phyloP scores from a whole-genome alignment of 805 yeast species.

The Ogataea nonfermentans region DNA sequence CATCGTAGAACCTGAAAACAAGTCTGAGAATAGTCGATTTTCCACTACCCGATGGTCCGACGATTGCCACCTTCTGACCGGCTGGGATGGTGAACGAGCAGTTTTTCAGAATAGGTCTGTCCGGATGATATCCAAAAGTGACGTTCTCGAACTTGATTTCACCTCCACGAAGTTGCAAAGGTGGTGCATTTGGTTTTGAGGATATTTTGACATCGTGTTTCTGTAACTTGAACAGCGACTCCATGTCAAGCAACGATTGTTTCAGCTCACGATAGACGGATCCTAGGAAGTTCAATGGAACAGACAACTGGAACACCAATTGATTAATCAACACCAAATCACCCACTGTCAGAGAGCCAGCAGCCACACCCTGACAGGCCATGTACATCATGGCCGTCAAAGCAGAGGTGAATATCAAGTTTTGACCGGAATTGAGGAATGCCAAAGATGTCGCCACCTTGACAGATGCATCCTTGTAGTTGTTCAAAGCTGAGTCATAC shows the following conservation, averaged over 20 bases:
- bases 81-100: conserved; percentile 86
- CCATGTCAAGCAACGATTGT: conserved; percentile 94
- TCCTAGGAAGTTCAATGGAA: conserved; percentile 91
- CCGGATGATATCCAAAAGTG: conserved; percentile 87
- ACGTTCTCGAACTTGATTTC: conserved; percentile 89
- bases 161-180: conserved; percentile 60
- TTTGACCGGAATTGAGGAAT: conserved; percentile 76
- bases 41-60: conserved; percentile 96
- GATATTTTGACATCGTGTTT: conserved; percentile 65
- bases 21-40: conserved; percentile 84
- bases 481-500: conserved; percentile 70
- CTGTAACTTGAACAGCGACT: conserved; percentile 83
- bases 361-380: conserved; percentile 92
- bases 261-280: conserved; percentile 93
- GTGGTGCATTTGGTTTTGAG: conserved; percentile 62
- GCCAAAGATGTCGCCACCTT: conserved; percentile 85
- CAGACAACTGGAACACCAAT: conserved; percentile 91
- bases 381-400: conserved; percentile 96
- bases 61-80: conserved; percentile 89
- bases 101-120: conserved; percentile 77
- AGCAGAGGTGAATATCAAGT: conserved; percentile 79
- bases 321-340: conserved; percentile 94
- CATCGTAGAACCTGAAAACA: conserved; percentile 88
- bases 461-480: conserved; percentile 72
- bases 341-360: conserved; percentile 84